Evolutionary conservation across 192 early-diverging fungal species (phyloP).

Genomic region (Endogone sp.): DNA sequence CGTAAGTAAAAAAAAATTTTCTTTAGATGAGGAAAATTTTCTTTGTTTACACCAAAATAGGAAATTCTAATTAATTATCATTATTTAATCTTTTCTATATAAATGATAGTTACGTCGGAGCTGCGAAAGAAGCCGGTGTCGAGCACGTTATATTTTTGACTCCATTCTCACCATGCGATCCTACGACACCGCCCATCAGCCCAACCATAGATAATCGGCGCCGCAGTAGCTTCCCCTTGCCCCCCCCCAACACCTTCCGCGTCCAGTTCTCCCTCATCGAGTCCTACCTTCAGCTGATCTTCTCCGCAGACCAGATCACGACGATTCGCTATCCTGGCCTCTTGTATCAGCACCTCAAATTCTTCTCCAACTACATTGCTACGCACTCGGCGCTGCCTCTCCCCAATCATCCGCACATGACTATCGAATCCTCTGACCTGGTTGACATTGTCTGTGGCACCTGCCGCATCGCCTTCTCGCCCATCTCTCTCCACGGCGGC

Average conservation of each 20-base stretch:
- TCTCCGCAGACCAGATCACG: conserved; percentile 22
- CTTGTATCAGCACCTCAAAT: conserved; percentile 29
- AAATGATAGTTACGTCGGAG: conserved; percentile 28
- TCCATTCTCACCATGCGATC: conserved; percentile 28
- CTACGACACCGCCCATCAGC: conserved; percentile 10
- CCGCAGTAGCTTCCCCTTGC: neutral
- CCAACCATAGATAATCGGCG: conserved; percentile 4
- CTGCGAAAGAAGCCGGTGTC: conserved; percentile 31
- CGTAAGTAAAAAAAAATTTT: conserved; percentile 20
- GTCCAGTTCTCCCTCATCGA: conserved; percentile 30
- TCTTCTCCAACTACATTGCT: conserved; percentile 29
- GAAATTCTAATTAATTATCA: no score
- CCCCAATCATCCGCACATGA: conserved; percentile 25
- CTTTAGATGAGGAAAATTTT: no score
- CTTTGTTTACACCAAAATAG: no score
- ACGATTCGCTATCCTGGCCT: conserved; percentile 34
- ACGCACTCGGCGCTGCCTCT: conserved; percentile 32
- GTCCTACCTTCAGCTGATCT: conserved; percentile 15
- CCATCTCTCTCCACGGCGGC: conserved; percentile 14
- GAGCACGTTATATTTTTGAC: conserved; percentile 31
- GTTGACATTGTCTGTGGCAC: conserved; percentile 31
- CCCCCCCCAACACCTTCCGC: conserved; percentile 8
- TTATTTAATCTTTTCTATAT: conserved; percentile 10
- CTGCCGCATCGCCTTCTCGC: conserved; percentile 23
- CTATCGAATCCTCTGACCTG: conserved; percentile 31